Base-by-base conservation (phyloP, 108 stramenopile genomes). In the Cylindrotheca closterium region DNA sequence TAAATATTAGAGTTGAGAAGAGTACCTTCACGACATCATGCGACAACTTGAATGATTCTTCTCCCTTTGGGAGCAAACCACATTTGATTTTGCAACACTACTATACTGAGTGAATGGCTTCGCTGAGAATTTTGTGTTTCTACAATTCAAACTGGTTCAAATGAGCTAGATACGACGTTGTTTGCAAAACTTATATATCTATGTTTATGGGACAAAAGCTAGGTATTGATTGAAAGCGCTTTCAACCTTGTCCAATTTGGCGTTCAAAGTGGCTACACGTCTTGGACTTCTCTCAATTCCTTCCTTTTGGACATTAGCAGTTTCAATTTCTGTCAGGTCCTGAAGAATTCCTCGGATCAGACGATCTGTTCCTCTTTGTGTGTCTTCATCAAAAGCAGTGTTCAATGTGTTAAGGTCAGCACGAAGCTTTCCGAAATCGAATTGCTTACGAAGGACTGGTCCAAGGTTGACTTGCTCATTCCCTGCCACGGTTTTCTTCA, bases 301-400 rank as follows among this genome's bases (percentile, higher is more conserved):
- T 24, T 82, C 81, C 84, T 96, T 96, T 69, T 91, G 84, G 51
- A 71, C 76, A 33, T 85, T 83, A 26, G 92, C 78, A 19, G 71
- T 69, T 62, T 92, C 92, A 54, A 94, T 67, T 69, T 96, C 95
- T 25, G 88, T 89, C 49, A 92, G 77, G 57, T 96, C 95, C 77
- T 96, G 96, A 66, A 96, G 61, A 33, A 96, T 91, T 26, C 80
- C 74, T 30, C 96, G 83, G 58, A 94, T 89, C 63, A 96, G 65
- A 58, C 93, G 90, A 78, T 96, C 96, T 26, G 94, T 95, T 18
- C 95, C 95, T 52, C 92, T 74, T 70, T 94, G 93, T 8, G 92
- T 93, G 24, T 96, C 96, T 75, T 96, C 96, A 67, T 94, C 93
- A 56, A 96, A 92, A 24, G 91, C 92, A 28, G 72, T 76, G 74